Base-by-base conservation (phyloP, 2,329 filamentous ascomycete genomes). In the Ophiostoma perfectum region DNA sequence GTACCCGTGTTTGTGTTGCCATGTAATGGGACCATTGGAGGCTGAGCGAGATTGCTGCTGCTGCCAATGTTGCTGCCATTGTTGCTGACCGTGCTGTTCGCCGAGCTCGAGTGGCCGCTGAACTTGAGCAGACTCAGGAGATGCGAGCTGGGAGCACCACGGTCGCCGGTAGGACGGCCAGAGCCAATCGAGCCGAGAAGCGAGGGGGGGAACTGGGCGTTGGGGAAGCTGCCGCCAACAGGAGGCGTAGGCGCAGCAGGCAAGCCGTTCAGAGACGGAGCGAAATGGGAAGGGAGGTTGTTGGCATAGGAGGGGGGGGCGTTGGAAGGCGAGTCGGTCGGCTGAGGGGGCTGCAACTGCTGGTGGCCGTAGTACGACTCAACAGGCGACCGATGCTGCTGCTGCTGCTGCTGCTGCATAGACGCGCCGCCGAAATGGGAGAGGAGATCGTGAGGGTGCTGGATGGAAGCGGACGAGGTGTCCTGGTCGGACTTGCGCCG, bases 101-200 rank as follows among this genome's bases (percentile, higher is more conserved):
- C 77, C 18, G 45, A 47, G 39, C 45, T 52, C 14, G 18, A n/a
- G n/a, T 70, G 69, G 63, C 80, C 79, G 71, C 82, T 86, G 73
- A 86, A 87, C 80, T 88, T 88, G 75, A 88, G 81, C 68, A 88
- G 79, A 72, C 85, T 87, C 74, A 88, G 78, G 73, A 88, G 75
- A 72, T 83, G 71, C 38, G 71, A 71, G 68, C 71, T 71, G 5
- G 66, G 69, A 2, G 67, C 67, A 1, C 69, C 66, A 16, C 74
- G 67, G 38, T 73, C 68, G n/a, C 70, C 69, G 44, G 70, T 73
- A 41, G 75, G 75, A 44, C 78, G 77, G 71, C 77, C 77, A 38
- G 81, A 83, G 69, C 82, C 83, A 69, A 84, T 84, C 70, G 83
- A 80, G 67, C 82, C 82, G 72, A 85, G 78, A 70, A 79, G 72